phyloP scores from a whole-genome alignment of 768 basidiomycete species.

The Hypholoma fasciculare region DNA sequence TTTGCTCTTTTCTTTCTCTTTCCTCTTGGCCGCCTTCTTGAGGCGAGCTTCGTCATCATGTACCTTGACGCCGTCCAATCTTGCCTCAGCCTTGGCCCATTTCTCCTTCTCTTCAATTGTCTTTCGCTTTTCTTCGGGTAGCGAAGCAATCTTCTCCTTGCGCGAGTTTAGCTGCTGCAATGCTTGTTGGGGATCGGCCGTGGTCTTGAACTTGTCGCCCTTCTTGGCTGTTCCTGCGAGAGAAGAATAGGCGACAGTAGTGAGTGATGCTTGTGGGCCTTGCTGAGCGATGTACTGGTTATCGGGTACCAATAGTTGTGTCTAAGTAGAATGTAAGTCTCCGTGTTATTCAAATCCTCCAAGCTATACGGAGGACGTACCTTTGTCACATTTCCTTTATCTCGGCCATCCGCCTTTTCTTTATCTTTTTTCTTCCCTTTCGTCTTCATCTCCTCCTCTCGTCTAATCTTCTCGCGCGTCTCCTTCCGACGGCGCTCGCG shows the following conservation, averaged over 20 bases:
- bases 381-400: slow-evolving; percentile 51
- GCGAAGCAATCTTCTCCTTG: slow-evolving; percentile 70
- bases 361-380: slow-evolving; percentile 32
- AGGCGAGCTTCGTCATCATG: slow-evolving; percentile 80
- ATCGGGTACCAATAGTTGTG: slow-evolving; percentile 74
- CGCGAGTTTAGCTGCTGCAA: slow-evolving; percentile 76
- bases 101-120: slow-evolving; percentile 78
- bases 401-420: slow-evolving; percentile 33
- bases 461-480: slow-evolving; percentile 78
- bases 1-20: slow-evolving; percentile 88
- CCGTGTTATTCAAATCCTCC: too few species aligned
- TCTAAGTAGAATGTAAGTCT: slow-evolving; percentile 35
- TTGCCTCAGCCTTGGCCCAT: slow-evolving; percentile 88
- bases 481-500: slow-evolving; percentile 84
- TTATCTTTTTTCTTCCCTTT: slow-evolving; percentile 49
- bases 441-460: slow-evolving; percentile 55
- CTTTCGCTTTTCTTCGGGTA: slow-evolving; percentile 86
- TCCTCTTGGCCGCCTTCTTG: slow-evolving; percentile 92
- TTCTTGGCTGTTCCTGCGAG: slow-evolving; percentile 59
- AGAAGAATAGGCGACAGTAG: slow-evolving; percentile 71
- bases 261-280: slow-evolving; percentile 40
- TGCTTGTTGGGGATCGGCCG: slow-evolving; percentile 84
- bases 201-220: slow-evolving; percentile 57
- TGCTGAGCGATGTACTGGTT: slow-evolving; percentile 24
- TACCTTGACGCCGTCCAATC: slow-evolving; percentile 90